A percentile compares a stretch with the other conserved stretches of the same genome.
Conservation (phyloP, 805 yeast species). For the Aciculoconidium aculeatum region DNA sequence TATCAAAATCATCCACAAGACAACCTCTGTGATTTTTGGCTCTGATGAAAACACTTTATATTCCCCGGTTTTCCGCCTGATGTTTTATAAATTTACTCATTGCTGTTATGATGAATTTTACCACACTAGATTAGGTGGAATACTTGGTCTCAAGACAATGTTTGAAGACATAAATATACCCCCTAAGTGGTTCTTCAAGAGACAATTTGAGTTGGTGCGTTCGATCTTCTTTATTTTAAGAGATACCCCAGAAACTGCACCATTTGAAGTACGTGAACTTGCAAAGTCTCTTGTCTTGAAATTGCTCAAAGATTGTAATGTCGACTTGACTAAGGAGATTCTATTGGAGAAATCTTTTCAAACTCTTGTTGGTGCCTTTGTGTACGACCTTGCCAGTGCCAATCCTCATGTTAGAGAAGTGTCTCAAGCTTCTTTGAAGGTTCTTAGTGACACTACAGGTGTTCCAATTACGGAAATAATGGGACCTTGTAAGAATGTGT, state of each 20-base stretch:
- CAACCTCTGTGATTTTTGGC: slow-evolving; percentile 66
- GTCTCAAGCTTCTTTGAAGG: slow-evolving; percentile 63
- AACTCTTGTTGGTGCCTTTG: slow-evolving; percentile 80
- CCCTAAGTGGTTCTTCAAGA: slow-evolving; percentile 61
- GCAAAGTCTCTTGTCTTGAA: slow-evolving; percentile 66
- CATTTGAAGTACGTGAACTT: slow-evolving; percentile 64
- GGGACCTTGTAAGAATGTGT: slow-evolving; percentile 73
- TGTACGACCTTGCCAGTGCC: slow-evolving; percentile 88
- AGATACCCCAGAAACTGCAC: slow-evolving; percentile 87
- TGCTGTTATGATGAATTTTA: slow-evolving; percentile 87
- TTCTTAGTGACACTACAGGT: slow-evolving; percentile 62
- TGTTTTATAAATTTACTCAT: slow-evolving; percentile 82
- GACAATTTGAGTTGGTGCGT: slow-evolving; percentile 80
- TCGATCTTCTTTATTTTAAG: slow-evolving; percentile 85
- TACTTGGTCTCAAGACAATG: slow-evolving; percentile 72
- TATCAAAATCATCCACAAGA: slow-evolving; percentile 53
- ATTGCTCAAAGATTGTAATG: slow-evolving; percentile 61
- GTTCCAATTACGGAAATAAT: slow-evolving; percentile 71
- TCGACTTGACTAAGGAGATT: slow-evolving; percentile 52
- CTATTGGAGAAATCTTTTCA: slow-evolving; percentile 69
- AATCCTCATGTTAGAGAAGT: slow-evolving; percentile 77
- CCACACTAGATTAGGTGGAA: slow-evolving; percentile 83
- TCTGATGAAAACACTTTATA: slow-evolving; percentile 55
- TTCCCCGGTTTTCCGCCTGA: slow-evolving; percentile 68
- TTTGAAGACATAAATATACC: slow-evolving; percentile 65